These are phyloP conservation scores for Populus davidiana DNA, from an alignment of 345 rosid species.

Conservation along the genomic window DNA sequence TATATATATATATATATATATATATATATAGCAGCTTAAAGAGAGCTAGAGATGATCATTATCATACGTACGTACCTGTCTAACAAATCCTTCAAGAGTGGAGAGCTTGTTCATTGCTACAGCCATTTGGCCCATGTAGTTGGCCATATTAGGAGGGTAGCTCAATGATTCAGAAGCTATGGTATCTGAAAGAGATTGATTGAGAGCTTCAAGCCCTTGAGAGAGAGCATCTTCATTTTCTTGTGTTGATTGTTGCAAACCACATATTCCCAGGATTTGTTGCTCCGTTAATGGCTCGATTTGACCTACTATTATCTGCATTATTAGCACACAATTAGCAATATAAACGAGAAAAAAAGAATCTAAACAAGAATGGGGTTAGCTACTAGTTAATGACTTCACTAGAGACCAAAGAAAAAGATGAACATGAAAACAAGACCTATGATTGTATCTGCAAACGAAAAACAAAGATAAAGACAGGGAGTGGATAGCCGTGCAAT, in stretches of 20 bases:
- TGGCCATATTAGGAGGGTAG: constrained; percentile 74
- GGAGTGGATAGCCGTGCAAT: constrained; percentile 28
- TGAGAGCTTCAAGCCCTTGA: constrained; percentile 78
- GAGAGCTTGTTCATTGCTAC: constrained; percentile 94
- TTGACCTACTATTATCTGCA: constrained; percentile 63
- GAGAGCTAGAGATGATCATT: neutral
- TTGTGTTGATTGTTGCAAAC: constrained; percentile 82
- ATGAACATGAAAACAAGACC: constrained; percentile 25
- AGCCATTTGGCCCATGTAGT: constrained; percentile 97
- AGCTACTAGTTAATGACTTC: neutral
- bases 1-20: no score
- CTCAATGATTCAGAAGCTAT: constrained; percentile 80
- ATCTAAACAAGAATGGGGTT: neutral
- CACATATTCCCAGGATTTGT: constrained; percentile 83
- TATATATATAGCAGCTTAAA: neutral
- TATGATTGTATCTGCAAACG: constrained; percentile 5
- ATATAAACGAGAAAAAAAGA: neutral
- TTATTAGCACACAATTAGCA: neutral
- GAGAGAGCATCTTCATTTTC: constrained; percentile 91
- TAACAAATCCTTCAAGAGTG: constrained; percentile 75
- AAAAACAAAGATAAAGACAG: constrained; percentile 10
- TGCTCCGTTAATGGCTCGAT: constrained; percentile 88
- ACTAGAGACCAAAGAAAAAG: constrained; percentile 31
- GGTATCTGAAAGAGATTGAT: constrained; percentile 79
- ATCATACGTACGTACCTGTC: constrained; percentile 58